Evolutionary conservation across 73 alveolate species (phyloP), one percentile per base, ranked within the genome.

Genomic region (Paramecium primaurelia): DNA sequence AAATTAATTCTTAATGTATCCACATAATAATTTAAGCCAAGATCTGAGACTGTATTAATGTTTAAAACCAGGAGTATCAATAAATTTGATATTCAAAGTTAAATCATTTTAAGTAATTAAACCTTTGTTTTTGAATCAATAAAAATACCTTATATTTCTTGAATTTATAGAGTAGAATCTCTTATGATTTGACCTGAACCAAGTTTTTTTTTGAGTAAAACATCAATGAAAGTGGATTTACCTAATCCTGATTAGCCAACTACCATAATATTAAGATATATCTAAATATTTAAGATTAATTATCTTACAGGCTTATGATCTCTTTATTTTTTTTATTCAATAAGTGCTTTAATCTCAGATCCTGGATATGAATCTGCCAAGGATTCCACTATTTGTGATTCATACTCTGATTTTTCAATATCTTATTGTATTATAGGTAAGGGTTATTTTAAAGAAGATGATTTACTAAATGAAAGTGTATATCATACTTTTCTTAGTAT

Each of bases 231-330:
- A 9, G 94, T 89, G 20, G 92, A 71, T 38, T 88, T 89, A 12
- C 94, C 94, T 34, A 89, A 71, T 22, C 92, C 94, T 71, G 86
- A 45, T 10, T 40, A 45, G 8, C 94, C 94, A 22, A 36, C 94
- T 3, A 89, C 94, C 94, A 89, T 89, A 10, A 71, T 83, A 32
- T 89, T 89, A 0, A 89, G 26, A 20, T 40, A 71, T 3, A 68
- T 83, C 94, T 89, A 64, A 14, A 20, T 34, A 3, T 12, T 45
- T 2, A 40, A 7, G 16, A 40, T 40, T 2, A 44, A n/a, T n/a
- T 14, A 36, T 16, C 40, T 2, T 80, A 80, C 91, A 44, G 73
- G 91, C n/a, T 47, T 80, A 8, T 80, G 30, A 30, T 40, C 69
- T 26, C 54, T 44, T 45, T 80, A 12, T 80, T 80, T 47, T 26